A percentile compares a stretch with the other conserved stretches of the same genome.
phyloP scores from a whole-genome alignment of 1,139 yeast genomes.

The Blastobotrys proliferans region DNA sequence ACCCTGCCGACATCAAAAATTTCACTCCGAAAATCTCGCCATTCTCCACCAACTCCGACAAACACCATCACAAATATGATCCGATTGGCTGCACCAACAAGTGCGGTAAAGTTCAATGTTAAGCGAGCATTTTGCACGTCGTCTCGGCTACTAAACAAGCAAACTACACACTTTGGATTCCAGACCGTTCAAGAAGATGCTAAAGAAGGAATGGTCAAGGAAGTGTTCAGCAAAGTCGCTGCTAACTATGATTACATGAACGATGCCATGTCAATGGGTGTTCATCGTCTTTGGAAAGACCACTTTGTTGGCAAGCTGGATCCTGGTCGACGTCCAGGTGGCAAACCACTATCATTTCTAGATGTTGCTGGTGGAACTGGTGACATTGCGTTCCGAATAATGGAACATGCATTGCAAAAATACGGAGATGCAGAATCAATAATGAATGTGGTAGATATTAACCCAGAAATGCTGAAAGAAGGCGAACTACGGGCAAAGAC shows the following conservation, averaged over 20 bases:
- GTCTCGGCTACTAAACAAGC: too few relatives aligned
- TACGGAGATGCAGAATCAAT: conserved; percentile 71
- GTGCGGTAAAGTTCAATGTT: too few relatives aligned
- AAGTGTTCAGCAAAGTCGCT: conserved; percentile 92
- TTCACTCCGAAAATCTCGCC: background rate
- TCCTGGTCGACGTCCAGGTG: conserved; percentile 91
- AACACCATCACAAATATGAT: too few relatives aligned
- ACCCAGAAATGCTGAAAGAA: conserved; percentile 91
- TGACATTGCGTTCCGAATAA: conserved; percentile 91
- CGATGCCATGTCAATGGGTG: conserved; percentile 95
- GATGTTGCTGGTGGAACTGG: conserved; percentile 99
- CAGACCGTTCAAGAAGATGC: conserved; percentile 75
- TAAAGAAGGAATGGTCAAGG: conserved; percentile 78
- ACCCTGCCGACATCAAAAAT: background rate
- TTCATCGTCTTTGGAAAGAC: conserved; percentile 92
- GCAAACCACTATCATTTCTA: conserved; percentile 76
- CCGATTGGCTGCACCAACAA: too few relatives aligned
- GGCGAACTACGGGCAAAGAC: conserved; percentile 69
- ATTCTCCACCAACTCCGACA: background rate
- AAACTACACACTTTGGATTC: conserved; percentile 79
- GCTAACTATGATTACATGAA: conserved; percentile 93
- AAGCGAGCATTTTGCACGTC: too few relatives aligned
- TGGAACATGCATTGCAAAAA: conserved; percentile 81
- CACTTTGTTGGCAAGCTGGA: conserved; percentile 84
- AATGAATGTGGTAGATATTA: conserved; percentile 93